Base-by-base conservation (phyloP, 2,329 filamentous ascomycete genomes). In the Rhynchosporium secalis region DNA sequence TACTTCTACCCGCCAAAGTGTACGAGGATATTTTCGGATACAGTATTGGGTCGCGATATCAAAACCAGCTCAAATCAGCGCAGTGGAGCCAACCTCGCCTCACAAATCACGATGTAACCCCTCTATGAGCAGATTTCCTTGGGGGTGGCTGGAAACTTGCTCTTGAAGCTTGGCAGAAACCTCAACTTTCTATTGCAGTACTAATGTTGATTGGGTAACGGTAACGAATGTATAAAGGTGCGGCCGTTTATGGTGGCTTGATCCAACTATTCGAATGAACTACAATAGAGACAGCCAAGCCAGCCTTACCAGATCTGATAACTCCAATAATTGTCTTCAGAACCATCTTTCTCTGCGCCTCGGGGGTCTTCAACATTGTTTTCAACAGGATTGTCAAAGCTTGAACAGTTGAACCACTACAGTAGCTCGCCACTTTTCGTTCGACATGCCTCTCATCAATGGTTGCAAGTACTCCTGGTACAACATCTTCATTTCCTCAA, bases 381-480 rank as follows among this genome's bases (percentile, higher is more conserved):
- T 20, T 20, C 20, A 20, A 20, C 20, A 20, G 38, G 12, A 8
- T 9, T n/a, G 13, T n/a, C 33, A 36, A 10, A 36, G 33, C 33
- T 36, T 6, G 33, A n/a, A 15, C 40, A 41, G 36, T 36, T 40
- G 38, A 29, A 46, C 28, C 20, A 10, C n/a, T 47, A n/a, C n/a
- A n/a, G n/a, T n/a, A 9, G 15, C 41, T 36, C 13, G 15, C 56
- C 20, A 29, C 13, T 33, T 33, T 12, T 31, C 13, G 12, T 45
- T 12, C 47, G 64, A n/a, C 6, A 72, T 72, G 71, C 70, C 71
- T n/a, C 52, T 71, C 13, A 69, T 72, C 13, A 68, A 71, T 29
- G 69, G 69, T 5, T 65, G 51, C 60, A 72, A 72, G 63, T 72
- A 70, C 58, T 69, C 69, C 10, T 72, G 71, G 71, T 72, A 68